These are phyloP conservation scores for Myxozyma monticola DNA, from an alignment of 805 yeast species.

Conservation along the genomic window DNA sequence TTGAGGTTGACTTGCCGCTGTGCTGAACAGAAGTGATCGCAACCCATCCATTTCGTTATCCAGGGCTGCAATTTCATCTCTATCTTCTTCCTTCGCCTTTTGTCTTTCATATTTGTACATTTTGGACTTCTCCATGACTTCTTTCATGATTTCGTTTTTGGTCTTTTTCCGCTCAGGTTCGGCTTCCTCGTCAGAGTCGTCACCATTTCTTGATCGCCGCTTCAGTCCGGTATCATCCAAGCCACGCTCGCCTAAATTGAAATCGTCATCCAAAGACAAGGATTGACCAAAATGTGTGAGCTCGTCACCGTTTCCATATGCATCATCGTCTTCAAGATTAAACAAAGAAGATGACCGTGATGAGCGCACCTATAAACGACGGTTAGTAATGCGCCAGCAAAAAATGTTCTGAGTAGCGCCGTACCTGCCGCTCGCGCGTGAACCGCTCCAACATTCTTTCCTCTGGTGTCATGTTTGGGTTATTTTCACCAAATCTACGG, in stretches of 20 bases:
- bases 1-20: slow-evolving; percentile 3
- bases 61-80: slow-evolving; percentile 40
- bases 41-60: slow-evolving; percentile 40
- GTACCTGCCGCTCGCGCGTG: slow-evolving; percentile 76
- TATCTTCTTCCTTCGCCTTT: slow-evolving; percentile 42
- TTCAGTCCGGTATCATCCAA: slow-evolving; percentile 32
- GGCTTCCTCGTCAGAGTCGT: slow-evolving; percentile 40
- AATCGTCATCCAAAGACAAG: slow-evolving; percentile 58
- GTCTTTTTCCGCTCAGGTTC: slow-evolving; percentile 42
- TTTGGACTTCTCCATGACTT: slow-evolving; percentile 46
- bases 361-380: no score
- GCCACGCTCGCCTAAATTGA: slow-evolving; percentile 48
- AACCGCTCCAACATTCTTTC: slow-evolving; percentile 95
- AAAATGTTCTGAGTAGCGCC: no score
- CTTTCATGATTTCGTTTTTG: slow-evolving; percentile 47
- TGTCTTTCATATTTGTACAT: slow-evolving; percentile 46
- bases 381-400: no score
- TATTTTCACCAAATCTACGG: slow-evolving; percentile 84
- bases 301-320: slow-evolving; percentile 39
- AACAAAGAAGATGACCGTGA: slow-evolving; percentile 51
- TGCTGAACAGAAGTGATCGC: slow-evolving; percentile 18
- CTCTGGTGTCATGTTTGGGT: slow-evolving; percentile 69
- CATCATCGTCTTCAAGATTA: slow-evolving; percentile 71
- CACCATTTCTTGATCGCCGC: slow-evolving; percentile 1
- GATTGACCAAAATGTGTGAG: slow-evolving; percentile 81